phyloP scores from a whole-genome alignment of 306 rosid species.

The Cucurbita argyrosperma region DNA sequence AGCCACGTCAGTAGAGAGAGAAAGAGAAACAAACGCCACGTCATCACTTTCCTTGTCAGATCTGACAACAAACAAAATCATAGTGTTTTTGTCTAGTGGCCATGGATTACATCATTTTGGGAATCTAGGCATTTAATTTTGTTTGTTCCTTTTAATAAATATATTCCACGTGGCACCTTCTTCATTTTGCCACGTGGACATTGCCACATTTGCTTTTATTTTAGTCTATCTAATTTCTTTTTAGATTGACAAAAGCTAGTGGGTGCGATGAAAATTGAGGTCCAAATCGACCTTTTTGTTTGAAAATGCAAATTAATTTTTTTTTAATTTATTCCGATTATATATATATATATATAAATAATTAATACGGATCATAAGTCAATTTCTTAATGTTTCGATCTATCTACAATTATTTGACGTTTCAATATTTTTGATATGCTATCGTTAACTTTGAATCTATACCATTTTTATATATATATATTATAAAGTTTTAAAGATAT shows the following conservation, averaged over 20 bases:
- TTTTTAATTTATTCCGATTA: too few species aligned
- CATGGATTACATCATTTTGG: not conserved
- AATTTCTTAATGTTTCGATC: too few species aligned
- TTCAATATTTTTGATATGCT: too few species aligned
- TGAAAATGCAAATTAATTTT: too few species aligned
- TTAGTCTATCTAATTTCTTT: not conserved
- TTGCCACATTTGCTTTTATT: not conserved
- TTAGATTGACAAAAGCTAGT: not conserved
- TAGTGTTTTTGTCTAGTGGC: not conserved
- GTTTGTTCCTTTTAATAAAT: not conserved
- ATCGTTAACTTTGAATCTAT: too few species aligned
- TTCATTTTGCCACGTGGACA: not conserved
- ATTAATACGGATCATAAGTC: too few species aligned
- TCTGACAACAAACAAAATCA: not conserved
- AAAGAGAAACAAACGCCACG: not conserved
- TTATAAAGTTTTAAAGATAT: too few species aligned
- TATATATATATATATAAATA: too few species aligned
- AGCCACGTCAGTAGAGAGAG: not conserved
- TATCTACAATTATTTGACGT: too few species aligned
- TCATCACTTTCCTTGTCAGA: slow-evolving; percentile 1
- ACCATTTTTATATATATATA: too few species aligned
- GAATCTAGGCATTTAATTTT: not conserved
- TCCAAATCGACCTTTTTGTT: not conserved
- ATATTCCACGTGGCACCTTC: not conserved
- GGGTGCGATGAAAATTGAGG: not conserved